Conservation (phyloP, 2,329 filamentous ascomycete genomes). For the Metarhizium rileyi region DNA sequence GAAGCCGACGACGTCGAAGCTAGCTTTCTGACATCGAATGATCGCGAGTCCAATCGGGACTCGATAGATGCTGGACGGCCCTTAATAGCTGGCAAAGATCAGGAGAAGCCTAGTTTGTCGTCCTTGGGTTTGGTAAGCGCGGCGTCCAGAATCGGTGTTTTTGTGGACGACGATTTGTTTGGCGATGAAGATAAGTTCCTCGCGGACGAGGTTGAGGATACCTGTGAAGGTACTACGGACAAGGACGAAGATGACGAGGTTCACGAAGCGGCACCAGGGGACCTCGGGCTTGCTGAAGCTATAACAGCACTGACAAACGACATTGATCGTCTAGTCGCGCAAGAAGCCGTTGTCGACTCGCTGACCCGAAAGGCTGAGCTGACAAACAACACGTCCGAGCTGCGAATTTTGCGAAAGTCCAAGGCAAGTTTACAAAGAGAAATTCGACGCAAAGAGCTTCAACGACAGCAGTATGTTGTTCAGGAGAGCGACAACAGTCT, state of each 20-base stretch:
- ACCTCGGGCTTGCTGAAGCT: constrained; percentile 86
- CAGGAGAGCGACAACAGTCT: constrained; percentile 97
- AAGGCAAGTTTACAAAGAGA: constrained; percentile 89
- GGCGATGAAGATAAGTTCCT: constrained; percentile 78
- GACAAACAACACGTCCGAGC: constrained; percentile 90
- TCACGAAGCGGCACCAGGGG: constrained; percentile 87
- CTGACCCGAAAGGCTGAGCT: constrained; percentile 89
- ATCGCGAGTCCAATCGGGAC: constrained; percentile 51
- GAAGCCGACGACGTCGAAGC: constrained; percentile 27
- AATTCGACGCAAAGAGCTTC: constrained; percentile 86
- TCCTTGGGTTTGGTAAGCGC: constrained; percentile 85
- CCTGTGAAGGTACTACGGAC: constrained; percentile 40
- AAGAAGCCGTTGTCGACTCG: constrained; percentile 86
- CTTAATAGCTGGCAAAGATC: constrained; percentile 29
- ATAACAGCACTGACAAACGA: constrained; percentile 81
- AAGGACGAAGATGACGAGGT: constrained; percentile 68
- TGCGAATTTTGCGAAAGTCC: constrained; percentile 86
- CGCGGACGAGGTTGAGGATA: constrained; percentile 76
- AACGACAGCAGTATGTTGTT: constrained; percentile 91
- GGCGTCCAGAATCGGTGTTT: constrained; percentile 81
- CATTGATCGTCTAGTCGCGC: constrained; percentile 78
- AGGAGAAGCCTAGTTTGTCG: constrained; percentile 73
- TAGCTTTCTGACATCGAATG: constrained; percentile 41
- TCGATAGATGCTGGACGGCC: constrained; percentile 45
- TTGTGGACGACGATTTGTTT: constrained; percentile 87